These are phyloP conservation scores for Phytomonas sp. DNA, from an alignment of 208 protist species.

Conservation along the genomic window DNA sequence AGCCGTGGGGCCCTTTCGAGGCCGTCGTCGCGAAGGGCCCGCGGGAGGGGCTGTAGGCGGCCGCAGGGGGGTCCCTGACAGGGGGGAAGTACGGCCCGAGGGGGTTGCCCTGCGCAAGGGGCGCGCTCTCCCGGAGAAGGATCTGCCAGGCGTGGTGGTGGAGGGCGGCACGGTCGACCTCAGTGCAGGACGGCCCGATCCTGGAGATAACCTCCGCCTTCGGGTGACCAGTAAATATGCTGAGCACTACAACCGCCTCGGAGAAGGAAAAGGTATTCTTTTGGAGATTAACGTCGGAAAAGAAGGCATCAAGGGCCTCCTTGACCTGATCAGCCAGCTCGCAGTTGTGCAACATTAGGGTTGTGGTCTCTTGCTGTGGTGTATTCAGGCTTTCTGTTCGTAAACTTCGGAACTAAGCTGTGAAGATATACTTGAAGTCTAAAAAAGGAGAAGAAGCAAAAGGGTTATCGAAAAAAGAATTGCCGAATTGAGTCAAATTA, in stretches of 20 bases:
- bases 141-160: not conserved
- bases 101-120: not conserved
- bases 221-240: slow-evolving; percentile 9
- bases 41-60: not conserved
- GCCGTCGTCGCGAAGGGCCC: too few species aligned
- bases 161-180: not conserved
- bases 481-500: not conserved
- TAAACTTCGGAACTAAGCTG: not conserved
- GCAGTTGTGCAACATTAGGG: too few species aligned
- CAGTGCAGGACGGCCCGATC: not conserved
- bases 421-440: not conserved
- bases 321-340: not conserved
- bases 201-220: not conserved
- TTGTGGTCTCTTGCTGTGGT: not conserved
- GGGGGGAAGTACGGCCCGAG: too few species aligned
- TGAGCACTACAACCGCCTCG: slow-evolving; percentile 5
- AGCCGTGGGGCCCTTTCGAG: too few species aligned
- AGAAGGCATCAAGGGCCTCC: not conserved
- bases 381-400: not conserved
- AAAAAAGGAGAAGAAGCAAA: not conserved
- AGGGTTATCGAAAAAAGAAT: not conserved
- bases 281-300: not conserved
- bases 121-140: not conserved
- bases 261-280: not conserved
- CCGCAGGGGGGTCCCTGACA: not conserved